Evolutionary conservation across 2,329 filamentous ascomycete genomes (phyloP), one percentile per base, ranked within the genome.

Genomic region (Sporothrix variecibatus): DNA sequence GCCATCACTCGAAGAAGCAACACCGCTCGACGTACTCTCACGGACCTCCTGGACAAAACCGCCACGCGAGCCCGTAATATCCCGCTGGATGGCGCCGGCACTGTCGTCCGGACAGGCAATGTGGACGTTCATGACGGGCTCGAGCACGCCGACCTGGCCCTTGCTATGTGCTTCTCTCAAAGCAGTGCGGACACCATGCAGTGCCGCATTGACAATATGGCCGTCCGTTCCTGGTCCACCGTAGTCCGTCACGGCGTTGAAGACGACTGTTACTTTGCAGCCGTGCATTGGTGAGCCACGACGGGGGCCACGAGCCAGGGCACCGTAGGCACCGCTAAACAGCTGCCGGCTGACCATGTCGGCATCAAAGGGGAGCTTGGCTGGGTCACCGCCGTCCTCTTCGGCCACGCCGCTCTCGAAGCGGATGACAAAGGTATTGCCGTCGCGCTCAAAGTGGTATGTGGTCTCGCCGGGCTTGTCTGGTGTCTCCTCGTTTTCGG

Each of bases 71-170:
- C 92, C 91, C 1, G 90, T 91, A 51, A 97, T 88, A 79, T 97
- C 94, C 76, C 95, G 93, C 23, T 95, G 91, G 11, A 99, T 93
- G 4, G 89, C 88, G 3, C 95, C 94, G 1, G 97, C 91, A 7
- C 89, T 91, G 6, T 88, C 87, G 82, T 98, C 95, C 71, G 96
- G 93, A 69, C 96, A 94, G 77, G 90, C 91, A 79, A 99, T 97
- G 71, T 92, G 90, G 5, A 93, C 94, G 75, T 91, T 91, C 94
- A 98, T 98, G 72, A 99, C 93, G 1, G 96, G 96, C 80, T 99
- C 96, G 84, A 98, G 92, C 53, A 99, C 85, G 0, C 88, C 87
- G 0, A 94, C 88, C 0, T 88, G 87, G 1, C 94, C 87, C 38
- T 51, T 64, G 11, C 86, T 83, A 73, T 89, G 86, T 0, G 91